Conservation (phyloP, 495 filamentous ascomycete genomes). For the Hypomontagnella monticulosa region DNA sequence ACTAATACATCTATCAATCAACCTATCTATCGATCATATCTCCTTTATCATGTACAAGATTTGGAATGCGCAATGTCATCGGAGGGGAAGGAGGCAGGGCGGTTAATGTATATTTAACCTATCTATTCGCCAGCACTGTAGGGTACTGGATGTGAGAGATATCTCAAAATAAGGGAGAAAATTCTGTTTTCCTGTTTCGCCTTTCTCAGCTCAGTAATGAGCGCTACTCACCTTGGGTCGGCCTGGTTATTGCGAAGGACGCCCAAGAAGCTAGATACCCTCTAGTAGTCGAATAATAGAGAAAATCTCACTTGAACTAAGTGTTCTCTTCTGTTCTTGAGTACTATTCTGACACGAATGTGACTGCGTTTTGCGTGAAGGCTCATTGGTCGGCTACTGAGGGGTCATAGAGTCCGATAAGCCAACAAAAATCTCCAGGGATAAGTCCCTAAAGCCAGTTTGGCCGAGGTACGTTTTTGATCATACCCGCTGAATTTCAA, state of each 20-base stretch:
- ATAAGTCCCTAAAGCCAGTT: constrained; percentile 21
- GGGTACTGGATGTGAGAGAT: background rate
- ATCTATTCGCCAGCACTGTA: too few species aligned
- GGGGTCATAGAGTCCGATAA: constrained; percentile 12
- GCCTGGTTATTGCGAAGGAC: background rate
- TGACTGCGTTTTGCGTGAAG: too few species aligned
- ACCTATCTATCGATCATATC: background rate
- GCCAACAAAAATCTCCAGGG: background rate
- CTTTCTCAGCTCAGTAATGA: too few species aligned
- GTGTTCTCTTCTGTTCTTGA: too few species aligned
- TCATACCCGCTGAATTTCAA: background rate
- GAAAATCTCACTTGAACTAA: too few species aligned
- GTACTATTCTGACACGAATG: too few species aligned
- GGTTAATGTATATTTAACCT: too few species aligned
- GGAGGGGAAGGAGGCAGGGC: constrained; percentile 8
- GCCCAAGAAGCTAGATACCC: background rate
- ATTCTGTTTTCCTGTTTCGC: background rate
- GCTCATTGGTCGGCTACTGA: background rate
- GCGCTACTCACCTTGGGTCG: too few species aligned
- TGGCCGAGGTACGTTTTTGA: constrained; percentile 33
- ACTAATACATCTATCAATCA: constrained; percentile 30
- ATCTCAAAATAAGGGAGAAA: constrained; percentile 1
- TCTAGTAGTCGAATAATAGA: background rate
- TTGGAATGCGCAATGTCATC: constrained; percentile 9
- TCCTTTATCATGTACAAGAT: constrained; percentile 5